Percentiles rank a stretch among this genome's conserved stretches.
These are phyloP conservation scores for Hamiltosporidium magnivora DNA, from an alignment of 371 early-diverging fungal species.

Conservation along the genomic window DNA sequence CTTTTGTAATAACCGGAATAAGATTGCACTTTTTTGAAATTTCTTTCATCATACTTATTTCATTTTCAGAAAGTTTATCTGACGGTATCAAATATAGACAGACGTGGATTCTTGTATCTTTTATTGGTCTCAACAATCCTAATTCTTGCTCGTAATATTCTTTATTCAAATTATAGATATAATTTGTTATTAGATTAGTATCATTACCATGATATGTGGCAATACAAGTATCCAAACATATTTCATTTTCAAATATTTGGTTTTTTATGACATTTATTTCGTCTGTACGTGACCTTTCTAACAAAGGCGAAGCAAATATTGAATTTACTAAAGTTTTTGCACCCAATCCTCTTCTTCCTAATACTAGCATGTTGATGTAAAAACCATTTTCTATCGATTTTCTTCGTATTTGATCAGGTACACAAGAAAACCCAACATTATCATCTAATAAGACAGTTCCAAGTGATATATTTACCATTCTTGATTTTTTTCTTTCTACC, in stretches of 20 bases:
- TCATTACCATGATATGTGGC: conserved; percentile 40
- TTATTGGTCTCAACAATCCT: conserved; percentile 19
- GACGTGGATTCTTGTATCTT: conserved; percentile 49
- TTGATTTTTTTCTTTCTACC: too few relatives aligned
- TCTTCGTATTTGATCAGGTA: conserved; percentile 50
- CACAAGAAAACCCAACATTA: conserved; percentile 32
- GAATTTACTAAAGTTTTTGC: conserved; percentile 52
- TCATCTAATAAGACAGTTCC: neutral
- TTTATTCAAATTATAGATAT: conserved; percentile 29
- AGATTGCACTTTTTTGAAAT: conserved; percentile 38
- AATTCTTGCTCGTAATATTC: conserved; percentile 53
- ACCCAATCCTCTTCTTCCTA: conserved; percentile 52
- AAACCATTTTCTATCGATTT: conserved; percentile 49
- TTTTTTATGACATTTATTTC: conserved; percentile 26
- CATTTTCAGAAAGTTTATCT: conserved; percentile 33
- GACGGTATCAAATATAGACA: conserved; percentile 51
- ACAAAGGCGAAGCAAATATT: conserved; percentile 39
- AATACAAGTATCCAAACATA: conserved; percentile 33
- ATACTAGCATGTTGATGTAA: conserved; percentile 50
- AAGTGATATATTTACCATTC: too few relatives aligned
- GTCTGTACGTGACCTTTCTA: conserved; percentile 27
- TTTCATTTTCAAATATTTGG: conserved; percentile 38
- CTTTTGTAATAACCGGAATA: conserved; percentile 54
- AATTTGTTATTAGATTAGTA: conserved; percentile 11
- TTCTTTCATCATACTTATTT: conserved; percentile 41